Evolutionary conservation across 768 basidiomycete species (phyloP), one percentile per base, ranked within the genome.

Genomic region (Leccinum variicolor): DNA sequence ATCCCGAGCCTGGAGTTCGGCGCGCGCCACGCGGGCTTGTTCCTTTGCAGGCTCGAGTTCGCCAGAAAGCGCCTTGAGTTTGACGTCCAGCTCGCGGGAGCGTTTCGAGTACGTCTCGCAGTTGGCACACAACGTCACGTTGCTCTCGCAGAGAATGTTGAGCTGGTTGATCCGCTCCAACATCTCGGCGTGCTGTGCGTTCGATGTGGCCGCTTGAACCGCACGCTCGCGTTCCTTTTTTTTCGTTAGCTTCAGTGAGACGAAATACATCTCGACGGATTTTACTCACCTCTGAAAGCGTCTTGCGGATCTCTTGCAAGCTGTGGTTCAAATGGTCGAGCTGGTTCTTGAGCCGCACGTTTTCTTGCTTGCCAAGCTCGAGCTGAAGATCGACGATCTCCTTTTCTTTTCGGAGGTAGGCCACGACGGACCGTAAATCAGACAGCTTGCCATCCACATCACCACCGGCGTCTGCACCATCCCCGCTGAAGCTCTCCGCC

Each of bases 331-430:
- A 69, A 64, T 89, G 86, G 6, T 93, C 91, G 26, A 90, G 81
- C 66, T 94, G 89, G 19, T 81, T 74, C 69, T 88, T 90, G 52
- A 92, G 70, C 5, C 92, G 82, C 9, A 82, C 73, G 62, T 81
- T 90, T 74, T 94, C 92, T 64, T 85, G 83, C 67, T 82, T 84
- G 77, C 86, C 81, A 50, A 94, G 82, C 64, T 94, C 90, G 25
- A 92, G 79, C 61, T 94, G 91, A 31, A 94, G 81, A 63, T 95
- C 92, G 47, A 91, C 87, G 53, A 95, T 92, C 69, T 94, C 92
- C 74, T 95, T 94, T 78, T 94, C 93, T 66, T 89, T 92, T 43
- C 93, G 82, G 33, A 95, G 76, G 71, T 90, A 94, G 3, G 85
- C 80, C 45, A 94, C 85, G 26, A 93, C 87, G 17, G 87, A 82